Conservation (phyloP, 768 basidiomycete species). For the Rhodotorula toruloides region DNA sequence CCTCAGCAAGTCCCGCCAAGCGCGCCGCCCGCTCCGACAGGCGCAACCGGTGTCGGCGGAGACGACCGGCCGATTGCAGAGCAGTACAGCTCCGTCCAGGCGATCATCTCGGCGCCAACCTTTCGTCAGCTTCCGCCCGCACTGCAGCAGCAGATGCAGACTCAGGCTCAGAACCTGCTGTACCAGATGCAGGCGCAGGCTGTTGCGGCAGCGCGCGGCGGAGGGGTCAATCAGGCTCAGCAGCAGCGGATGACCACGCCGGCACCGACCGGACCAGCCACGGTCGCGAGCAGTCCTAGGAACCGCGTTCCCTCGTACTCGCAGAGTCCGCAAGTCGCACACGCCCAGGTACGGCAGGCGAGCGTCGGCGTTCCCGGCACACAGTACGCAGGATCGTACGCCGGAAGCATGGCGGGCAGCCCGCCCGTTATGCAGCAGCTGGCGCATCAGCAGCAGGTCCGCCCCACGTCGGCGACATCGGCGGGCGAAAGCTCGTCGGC, state of each 20-base stretch:
- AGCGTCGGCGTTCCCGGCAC: not conserved
- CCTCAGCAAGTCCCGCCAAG: not conserved
- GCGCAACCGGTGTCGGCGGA: not conserved
- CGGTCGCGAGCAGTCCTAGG: not conserved
- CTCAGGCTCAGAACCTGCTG: conserved; percentile 18
- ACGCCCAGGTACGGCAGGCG: conserved; percentile 11
- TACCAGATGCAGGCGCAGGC: conserved; percentile 25
- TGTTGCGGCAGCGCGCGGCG: not conserved
- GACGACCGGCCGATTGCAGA: conserved; percentile 11
- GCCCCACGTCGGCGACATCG: not conserved
- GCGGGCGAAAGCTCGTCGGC: conserved; percentile 9
- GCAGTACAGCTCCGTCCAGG: conserved; percentile 20
- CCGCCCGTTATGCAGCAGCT: conserved; percentile 13
- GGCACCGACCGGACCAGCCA: not conserved
- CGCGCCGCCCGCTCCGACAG: not conserved
- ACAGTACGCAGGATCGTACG: conserved; percentile 6
- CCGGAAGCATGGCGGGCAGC: conserved; percentile 23
- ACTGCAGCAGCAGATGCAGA: conserved; percentile 24
- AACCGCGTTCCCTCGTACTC: conserved; percentile 1
- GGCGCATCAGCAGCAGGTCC: not conserved
- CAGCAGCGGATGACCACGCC: not conserved
- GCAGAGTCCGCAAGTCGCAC: conserved; percentile 22
- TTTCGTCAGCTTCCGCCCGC: conserved; percentile 23
- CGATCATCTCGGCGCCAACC: conserved; percentile 15
- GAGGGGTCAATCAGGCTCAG: not conserved